phyloP scores from a whole-genome alignment of 495 filamentous ascomycete genomes.

The Lentithecium fluviatile region DNA sequence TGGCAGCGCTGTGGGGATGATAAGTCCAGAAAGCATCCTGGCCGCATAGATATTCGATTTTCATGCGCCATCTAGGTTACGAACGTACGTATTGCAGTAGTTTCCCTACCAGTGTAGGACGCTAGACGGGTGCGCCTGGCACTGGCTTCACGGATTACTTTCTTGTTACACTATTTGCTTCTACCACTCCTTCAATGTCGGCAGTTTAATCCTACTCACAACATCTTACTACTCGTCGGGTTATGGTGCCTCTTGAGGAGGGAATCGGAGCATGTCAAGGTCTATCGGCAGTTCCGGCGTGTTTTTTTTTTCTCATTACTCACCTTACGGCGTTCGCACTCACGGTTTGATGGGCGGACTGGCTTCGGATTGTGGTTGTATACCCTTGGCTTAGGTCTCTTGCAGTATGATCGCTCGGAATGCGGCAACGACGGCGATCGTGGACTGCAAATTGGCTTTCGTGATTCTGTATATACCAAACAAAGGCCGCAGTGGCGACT shows the following conservation, averaged over 20 bases:
- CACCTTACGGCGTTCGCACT: no score
- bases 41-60: slow-evolving; percentile 4
- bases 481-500: not conserved
- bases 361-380: slow-evolving; percentile 25
- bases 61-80: not conserved
- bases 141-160: not conserved
- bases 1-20: slow-evolving; percentile 41
- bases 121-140: not conserved
- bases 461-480: slow-evolving; percentile 22
- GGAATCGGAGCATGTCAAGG: no score
- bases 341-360: slow-evolving; percentile 1
- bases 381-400: slow-evolving; percentile 20
- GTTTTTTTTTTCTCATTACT: not conserved
- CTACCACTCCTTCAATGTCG: no score
- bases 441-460: slow-evolving; percentile 11
- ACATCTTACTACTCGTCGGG: no score
- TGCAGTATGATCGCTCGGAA: no score
- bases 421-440: not conserved
- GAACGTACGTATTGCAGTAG: not conserved
- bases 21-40: slow-evolving; percentile 44
- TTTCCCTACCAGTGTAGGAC: not conserved
- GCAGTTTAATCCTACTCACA: no score
- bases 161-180: no score
- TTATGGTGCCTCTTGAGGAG: no score
- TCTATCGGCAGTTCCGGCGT: not conserved